These are phyloP conservation scores for Aspergillus ustus DNA, from an alignment of 2,329 filamentous ascomycete genomes.

Conservation along the genomic window DNA sequence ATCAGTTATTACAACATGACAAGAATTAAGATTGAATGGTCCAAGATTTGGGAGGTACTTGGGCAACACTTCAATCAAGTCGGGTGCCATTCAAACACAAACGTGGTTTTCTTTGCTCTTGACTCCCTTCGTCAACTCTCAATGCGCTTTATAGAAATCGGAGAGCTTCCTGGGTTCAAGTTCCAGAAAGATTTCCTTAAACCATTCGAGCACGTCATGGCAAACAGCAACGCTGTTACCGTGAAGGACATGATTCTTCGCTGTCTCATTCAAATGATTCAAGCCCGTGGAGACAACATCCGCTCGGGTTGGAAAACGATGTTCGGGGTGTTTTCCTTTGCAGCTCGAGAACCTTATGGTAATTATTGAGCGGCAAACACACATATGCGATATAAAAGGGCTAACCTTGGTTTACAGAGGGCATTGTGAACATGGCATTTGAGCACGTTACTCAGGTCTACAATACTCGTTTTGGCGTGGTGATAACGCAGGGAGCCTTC, in stretches of 20 bases:
- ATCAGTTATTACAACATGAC: slow-evolving; percentile 99
- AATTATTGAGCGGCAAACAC: slow-evolving; percentile 32
- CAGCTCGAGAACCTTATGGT: slow-evolving; percentile 85
- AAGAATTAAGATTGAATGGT: slow-evolving; percentile 97
- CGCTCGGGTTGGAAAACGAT: slow-evolving; percentile 98
- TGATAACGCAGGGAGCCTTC: slow-evolving; percentile 95
- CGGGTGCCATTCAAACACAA: slow-evolving; percentile 93
- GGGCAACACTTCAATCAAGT: slow-evolving; percentile 98
- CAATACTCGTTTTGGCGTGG: slow-evolving; percentile 90
- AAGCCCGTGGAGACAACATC: slow-evolving; percentile 94
- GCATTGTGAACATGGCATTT: slow-evolving; percentile 94
- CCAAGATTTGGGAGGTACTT: slow-evolving; percentile 95
- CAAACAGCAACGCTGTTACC: slow-evolving; percentile 84
- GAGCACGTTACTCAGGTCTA: slow-evolving; percentile 97
- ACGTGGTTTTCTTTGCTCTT: slow-evolving; percentile 95
- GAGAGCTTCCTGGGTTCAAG: slow-evolving; percentile 97
- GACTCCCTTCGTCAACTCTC: slow-evolving; percentile 94
- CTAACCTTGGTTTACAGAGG: slow-evolving; percentile 59
- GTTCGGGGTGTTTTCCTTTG: slow-evolving; percentile 98
- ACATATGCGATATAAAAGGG: background rate
- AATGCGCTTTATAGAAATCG: slow-evolving; percentile 98
- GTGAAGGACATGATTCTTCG: slow-evolving; percentile 98
- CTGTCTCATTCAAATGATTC: slow-evolving; percentile 98
- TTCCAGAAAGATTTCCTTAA: slow-evolving; percentile 99
- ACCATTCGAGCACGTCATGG: slow-evolving; percentile 96